Evolutionary conservation across 176 grass and related monocot species (phyloP), one percentile per base, ranked within the genome.

Genomic region (Hyparrhenia diplandra): DNA sequence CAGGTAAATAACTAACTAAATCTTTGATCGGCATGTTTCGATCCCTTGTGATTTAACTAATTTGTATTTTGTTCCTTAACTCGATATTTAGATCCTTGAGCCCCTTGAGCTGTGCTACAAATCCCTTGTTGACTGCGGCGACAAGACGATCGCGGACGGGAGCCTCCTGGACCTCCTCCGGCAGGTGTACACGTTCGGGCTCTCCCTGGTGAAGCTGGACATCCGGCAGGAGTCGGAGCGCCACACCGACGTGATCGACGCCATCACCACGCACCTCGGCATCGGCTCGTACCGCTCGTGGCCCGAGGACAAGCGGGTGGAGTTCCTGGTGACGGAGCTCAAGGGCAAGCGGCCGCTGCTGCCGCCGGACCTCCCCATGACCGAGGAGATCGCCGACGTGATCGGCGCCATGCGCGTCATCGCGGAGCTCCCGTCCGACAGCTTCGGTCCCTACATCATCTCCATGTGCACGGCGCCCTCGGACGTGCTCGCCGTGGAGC

Each of bases 211-310:
- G 55, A 94, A 89, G 86, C 87, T 97, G 0, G 94, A 97, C 85
- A 97, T 97, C 73, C 82, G 94, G 39, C 91, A 97, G 85, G 94
- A 97, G 78, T 97, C 94, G 4, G 94, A 94, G 5, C 88, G 92
- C n/a, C 94, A 97, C 83, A 92, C 91, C 4, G 94, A 97, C 39
- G 92, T 82, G 24, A 8, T 97, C 11, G 92, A 97, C 83, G 87
- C 94, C 1, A 87, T 97, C 45, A 97, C 94, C 20, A 84, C 74
- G 41, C 63, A 97, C 85, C 83, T 92, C 8, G 89, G 83, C 31
- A 87, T 94, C 74, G 94, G 94, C 12, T 97, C 92, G 1, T 97
- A 97, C 69, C 83, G 85, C 32, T 43, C 68, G 13, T 97, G 94
- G 94, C 17, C 87, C 6, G 94, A 97, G 80, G 89, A 92, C 58